phyloP scores from a whole-genome alignment of 768 basidiomycete species.

The Royoungia palumana region DNA sequence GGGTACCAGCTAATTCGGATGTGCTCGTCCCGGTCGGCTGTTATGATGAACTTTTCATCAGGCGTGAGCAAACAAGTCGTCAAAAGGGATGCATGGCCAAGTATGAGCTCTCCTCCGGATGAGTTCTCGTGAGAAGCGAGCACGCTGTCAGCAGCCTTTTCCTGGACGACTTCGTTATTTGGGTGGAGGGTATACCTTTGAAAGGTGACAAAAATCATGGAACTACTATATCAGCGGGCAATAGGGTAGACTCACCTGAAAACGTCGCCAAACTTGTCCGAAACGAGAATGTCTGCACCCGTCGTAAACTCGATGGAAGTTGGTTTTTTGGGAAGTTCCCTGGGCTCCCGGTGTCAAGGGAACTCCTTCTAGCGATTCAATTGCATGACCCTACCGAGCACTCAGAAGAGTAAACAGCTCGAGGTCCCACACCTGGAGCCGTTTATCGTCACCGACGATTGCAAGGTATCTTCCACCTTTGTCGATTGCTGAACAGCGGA shows the following conservation, averaged over 20 bases:
- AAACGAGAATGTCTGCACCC: slow-evolving; percentile 67
- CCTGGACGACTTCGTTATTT: slow-evolving; percentile 4
- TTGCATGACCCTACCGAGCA: slow-evolving; percentile 47
- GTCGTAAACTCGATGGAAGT: slow-evolving; percentile 64
- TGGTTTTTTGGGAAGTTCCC: slow-evolving; percentile 82
- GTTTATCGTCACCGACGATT: slow-evolving; percentile 78
- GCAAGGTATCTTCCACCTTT: slow-evolving; percentile 45
- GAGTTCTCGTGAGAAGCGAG: slow-evolving; percentile 64
- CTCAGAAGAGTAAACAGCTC: slow-evolving; percentile 54
- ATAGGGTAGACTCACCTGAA: slow-evolving; percentile 54
- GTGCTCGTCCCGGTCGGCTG: slow-evolving; percentile 94
- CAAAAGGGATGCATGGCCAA: slow-evolving; percentile 88
- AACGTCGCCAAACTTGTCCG: slow-evolving; percentile 95
- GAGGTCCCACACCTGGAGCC: slow-evolving; percentile 70
- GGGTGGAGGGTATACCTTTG: slow-evolving; percentile 60
- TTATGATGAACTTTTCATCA: slow-evolving; percentile 75
- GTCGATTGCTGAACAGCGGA: slow-evolving; percentile 59
- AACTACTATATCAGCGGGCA: neutral
- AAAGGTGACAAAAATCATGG: neutral
- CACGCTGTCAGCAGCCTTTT: slow-evolving; percentile 33
- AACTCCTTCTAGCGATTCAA: neutral
- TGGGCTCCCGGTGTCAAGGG: slow-evolving; percentile 26
- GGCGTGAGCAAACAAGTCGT: slow-evolving; percentile 66
- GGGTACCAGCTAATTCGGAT: slow-evolving; percentile 91
- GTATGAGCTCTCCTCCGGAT: slow-evolving; percentile 63